Evolutionary conservation across 768 basidiomycete species (phyloP).

Genomic region (Rhodosporidiobolus odoratus): DNA sequence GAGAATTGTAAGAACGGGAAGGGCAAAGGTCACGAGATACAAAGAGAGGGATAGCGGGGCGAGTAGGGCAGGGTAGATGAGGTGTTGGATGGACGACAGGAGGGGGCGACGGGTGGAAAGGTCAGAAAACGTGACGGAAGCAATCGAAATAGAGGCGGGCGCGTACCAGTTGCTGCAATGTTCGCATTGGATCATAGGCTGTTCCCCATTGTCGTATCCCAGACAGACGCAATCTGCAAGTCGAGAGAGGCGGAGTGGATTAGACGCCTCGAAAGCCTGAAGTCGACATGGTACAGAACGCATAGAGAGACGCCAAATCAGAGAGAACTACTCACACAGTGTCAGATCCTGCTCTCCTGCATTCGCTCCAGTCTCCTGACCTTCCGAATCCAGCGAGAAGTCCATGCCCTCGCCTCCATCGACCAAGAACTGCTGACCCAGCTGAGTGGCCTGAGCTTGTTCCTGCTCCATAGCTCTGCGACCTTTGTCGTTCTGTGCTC

Average conservation of each 20-base stretch:
- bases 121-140: too few species aligned
- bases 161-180: conserved; percentile 67
- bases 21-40: too few species aligned
- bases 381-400: not conserved
- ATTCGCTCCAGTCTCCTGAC: not conserved
- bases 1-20: not conserved
- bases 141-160: too few species aligned
- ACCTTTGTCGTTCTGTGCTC: conserved; percentile 17
- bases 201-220: conserved; percentile 62
- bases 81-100: too few species aligned
- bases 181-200: conserved; percentile 72
- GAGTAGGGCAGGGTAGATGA: conserved; percentile 16
- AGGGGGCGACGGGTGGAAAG: too few species aligned
- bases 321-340: conserved; percentile 15
- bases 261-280: too few species aligned
- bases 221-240: conserved; percentile 59
- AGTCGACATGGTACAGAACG: too few species aligned
- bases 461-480: conserved; percentile 7
- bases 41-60: not conserved
- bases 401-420: conserved; percentile 7
- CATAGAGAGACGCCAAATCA: too few species aligned
- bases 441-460: not conserved
- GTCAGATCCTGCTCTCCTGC: conserved; percentile 24
- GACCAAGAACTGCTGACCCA: not conserved
- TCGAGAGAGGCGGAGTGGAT: not conserved